Base-by-base conservation (phyloP, 345 rosid species). In the Streptanthus diversifolius region DNA sequence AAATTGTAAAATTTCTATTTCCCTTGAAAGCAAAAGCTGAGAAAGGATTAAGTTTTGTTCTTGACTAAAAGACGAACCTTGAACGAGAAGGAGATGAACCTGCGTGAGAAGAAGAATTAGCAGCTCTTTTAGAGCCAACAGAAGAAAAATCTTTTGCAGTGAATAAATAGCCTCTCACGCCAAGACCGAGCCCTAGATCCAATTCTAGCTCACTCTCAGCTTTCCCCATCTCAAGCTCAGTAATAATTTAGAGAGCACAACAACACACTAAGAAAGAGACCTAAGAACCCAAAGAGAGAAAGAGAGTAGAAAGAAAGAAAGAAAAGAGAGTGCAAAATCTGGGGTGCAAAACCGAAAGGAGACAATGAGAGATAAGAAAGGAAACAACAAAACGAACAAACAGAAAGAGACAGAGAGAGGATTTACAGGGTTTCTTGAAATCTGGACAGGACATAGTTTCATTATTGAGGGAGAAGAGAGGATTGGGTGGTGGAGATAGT, bases 61-160 rank as follows among this genome's bases (percentile, higher is more conserved):
- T 10, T n/a, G 10, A 27, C 8, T 14, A 25, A 65, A 39, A 18
- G 32, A 63, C 68, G 36, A 66, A 87, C 96, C 92, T 87, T 77
- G 69, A 81, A 65, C 79, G 63, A 77, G 92, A 81, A 60, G 92
- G 90, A 63, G 92, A 85, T 24, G 86, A 81, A 74, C 81, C 84
- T 11, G 85, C 88, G 47, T 82, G 84, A 63, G 95, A 77, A 64
- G 75, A 79, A 68, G 90, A 75, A 18, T 87, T 90, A 77, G 89
- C 89, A 73, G 95, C 75, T 80, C 95, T 84, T 63, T 87, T 88
- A 63, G 82, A 85, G 14, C 90, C 91, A 72, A 69, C 71, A 11
- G 85, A 85, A 79, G 90, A 90, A 59, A 90, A 90, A 68, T 87
- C 91, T 44, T 85, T 83, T n/a, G 97, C 92, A 3, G 88, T n/a